Evolutionary conservation across 148 eudicot species (phyloP), one percentile per base, ranked within the genome.

Genomic region (Silene conica): DNA sequence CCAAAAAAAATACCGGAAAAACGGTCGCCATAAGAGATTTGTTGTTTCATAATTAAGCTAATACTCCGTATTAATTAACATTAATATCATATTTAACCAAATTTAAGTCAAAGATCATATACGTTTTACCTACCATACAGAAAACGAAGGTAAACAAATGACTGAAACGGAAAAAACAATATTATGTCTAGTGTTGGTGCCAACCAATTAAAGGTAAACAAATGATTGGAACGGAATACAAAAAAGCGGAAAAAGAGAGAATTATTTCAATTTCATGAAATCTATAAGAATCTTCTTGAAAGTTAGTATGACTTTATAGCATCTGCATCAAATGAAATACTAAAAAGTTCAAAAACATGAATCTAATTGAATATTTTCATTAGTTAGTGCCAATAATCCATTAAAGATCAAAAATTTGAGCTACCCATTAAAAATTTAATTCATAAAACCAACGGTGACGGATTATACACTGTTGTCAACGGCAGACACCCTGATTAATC

Each of bases 231-330:
- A 57, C 8, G 8, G 1, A 19, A 22, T 38, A 65, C 4, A 18
- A 48, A 52, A 11, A 31, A 52, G 54, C 23, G 7, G 28, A 48
- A 26, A 62, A 16, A 31, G 14, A 48, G 5, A 65, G 21, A 28
- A 31, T 34, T 4, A 52, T 52, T 56, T 34, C 71, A 56, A 19
- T 55, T 55, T 66, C 26, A 31, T 8, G 34, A 74, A 63, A 46
- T 73, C 28, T 59, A 55, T 55, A 8, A 68, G 78, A 75, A 75
- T 75, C 67, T 75, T 57, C 78, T 43, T 38, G 11, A 75, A 62
- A 75, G 71, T 67, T 75, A 21, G 63, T 38, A 38, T 38, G 63
- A 67, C 34, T 57, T 67, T 26, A 3, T 23, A 22, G 31, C 23
- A 69, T 46, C 41, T 31, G 43, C 50, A 38, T 41, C 70, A 65